Evolutionary conservation across 2,329 filamentous ascomycete genomes (phyloP), one percentile per base, ranked within the genome.

Genomic region (Sphaerulina vaccinii): DNA sequence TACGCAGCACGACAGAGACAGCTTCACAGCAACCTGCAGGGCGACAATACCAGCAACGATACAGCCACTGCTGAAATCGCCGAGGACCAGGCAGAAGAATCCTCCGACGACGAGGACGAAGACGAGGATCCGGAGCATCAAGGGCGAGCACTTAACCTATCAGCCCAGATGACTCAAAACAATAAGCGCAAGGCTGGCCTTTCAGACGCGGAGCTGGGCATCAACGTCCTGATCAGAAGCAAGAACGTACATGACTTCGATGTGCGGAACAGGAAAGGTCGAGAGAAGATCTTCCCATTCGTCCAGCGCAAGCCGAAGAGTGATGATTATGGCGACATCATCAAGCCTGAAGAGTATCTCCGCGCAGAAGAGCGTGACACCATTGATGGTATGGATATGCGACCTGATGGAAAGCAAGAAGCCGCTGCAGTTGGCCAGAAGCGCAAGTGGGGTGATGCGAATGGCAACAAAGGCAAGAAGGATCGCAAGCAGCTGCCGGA

Each of bases 201-300:
- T 33, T 91, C 84, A 47, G 91, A 96, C 60, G 89, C 92, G 58
- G 93, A 97, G 62, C 78, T 97, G 2, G 93, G 93, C 15, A 84
- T 97, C 59, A 96, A 95, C 60, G 83, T 99, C 41, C 77, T 99
- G 8, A 79, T 97, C 35, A 88, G 93, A 61, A 61, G 62, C 13
- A 95, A 91, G 67, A 88, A 86, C 11, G 84, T 95, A n/a, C 88
- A 93, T 68, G 93, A 99, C 70, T 99, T 88, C 62, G 90, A 96
- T 65, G 87, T 96, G 1, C 81, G 90, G 35, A 88, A 87, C 29
- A 96, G 96, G 70, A 95, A 89, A 67, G 93, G 93, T 2, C 82
- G 91, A 49, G 93, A 99, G 67, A 85, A 90, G 56, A 87, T 95
- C 74, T 97, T 96, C 66, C 93, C 93, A 0, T 85, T 95, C 47